Conservation (phyloP, 1,139 yeast species). For the Meyerozyma sp. region DNA sequence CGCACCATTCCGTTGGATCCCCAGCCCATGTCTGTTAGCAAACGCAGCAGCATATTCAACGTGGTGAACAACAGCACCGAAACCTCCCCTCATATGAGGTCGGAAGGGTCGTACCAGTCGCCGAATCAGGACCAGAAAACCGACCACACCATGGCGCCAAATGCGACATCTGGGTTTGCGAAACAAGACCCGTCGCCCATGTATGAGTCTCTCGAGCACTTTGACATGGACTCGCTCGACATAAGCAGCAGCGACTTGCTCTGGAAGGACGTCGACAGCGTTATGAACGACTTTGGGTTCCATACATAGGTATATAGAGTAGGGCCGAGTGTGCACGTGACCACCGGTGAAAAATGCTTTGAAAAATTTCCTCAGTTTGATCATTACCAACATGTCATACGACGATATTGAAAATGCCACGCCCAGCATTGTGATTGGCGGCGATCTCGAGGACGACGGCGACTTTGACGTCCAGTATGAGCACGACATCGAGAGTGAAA, state of each 20-base stretch:
- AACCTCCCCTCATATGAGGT: conserved; percentile 18
- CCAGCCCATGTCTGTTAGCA: conserved; percentile 53
- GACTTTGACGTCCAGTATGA: conserved; percentile 35
- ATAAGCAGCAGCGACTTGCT: conserved; percentile 52
- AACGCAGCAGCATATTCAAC: conserved; percentile 37
- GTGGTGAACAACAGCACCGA: conserved; percentile 31
- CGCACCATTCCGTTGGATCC: conserved; percentile 80
- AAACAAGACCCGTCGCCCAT: conserved; percentile 24
- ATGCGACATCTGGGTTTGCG: conserved; percentile 3
- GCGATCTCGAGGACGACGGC: conserved; percentile 43
- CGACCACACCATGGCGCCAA: background rate
- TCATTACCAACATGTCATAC: conserved; percentile 32
- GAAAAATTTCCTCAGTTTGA: conserved; percentile 2
- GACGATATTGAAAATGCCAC: conserved; percentile 79
- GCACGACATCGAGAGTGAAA: conserved; percentile 45
- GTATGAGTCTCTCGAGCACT: conserved; percentile 25
- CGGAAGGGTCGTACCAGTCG: conserved; percentile 5
- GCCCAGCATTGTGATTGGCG: conserved; percentile 83
- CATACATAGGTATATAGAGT: conserved; percentile 28
- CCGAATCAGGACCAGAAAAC: background rate
- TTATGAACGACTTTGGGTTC: conserved; percentile 94
- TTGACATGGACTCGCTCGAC: conserved; percentile 31
- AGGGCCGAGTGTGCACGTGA: background rate
- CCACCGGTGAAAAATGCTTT: conserved; percentile 13
- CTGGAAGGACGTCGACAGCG: conserved; percentile 87